Conservation (phyloP, 345 rosid species). For the Arabidopsis suecica region DNA sequence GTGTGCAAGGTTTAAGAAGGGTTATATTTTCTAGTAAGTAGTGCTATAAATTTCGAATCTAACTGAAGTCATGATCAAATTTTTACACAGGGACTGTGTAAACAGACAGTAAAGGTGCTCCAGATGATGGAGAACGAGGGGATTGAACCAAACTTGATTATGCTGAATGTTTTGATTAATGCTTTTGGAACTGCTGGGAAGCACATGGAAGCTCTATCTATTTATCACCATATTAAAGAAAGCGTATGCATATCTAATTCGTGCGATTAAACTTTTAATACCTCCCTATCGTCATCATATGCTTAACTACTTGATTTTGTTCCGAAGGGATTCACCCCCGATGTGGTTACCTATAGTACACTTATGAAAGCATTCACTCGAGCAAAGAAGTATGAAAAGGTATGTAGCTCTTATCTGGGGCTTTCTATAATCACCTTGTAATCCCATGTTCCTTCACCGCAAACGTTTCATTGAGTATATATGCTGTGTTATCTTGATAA, state of each 20-base stretch:
- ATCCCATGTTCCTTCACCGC: not conserved
- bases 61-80: slow-evolving; percentile 7
- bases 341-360: slow-evolving; percentile 68
- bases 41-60: not conserved
- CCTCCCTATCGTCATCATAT: not conserved
- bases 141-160: slow-evolving; percentile 62
- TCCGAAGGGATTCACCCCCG: slow-evolving; percentile 63
- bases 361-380: slow-evolving; percentile 75
- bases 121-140: slow-evolving; percentile 77
- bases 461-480: not conserved
- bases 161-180: slow-evolving; percentile 76
- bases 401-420: slow-evolving; percentile 26
- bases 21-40: not conserved
- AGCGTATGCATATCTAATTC: slow-evolving; percentile 46
- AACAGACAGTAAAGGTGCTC: slow-evolving; percentile 70
- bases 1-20: not conserved
- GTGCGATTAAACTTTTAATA: not conserved
- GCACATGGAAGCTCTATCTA: slow-evolving; percentile 65
- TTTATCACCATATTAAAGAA: slow-evolving; percentile 62
- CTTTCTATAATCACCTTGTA: not conserved
- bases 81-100: slow-evolving; percentile 54
- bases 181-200: slow-evolving; percentile 73
- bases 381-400: slow-evolving; percentile 65
- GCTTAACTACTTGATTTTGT: slow-evolving; percentile 12
- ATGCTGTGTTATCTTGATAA: not conserved